Base-by-base conservation (phyloP, 805 yeast species). In the Monosporozyma aerobia region DNA sequence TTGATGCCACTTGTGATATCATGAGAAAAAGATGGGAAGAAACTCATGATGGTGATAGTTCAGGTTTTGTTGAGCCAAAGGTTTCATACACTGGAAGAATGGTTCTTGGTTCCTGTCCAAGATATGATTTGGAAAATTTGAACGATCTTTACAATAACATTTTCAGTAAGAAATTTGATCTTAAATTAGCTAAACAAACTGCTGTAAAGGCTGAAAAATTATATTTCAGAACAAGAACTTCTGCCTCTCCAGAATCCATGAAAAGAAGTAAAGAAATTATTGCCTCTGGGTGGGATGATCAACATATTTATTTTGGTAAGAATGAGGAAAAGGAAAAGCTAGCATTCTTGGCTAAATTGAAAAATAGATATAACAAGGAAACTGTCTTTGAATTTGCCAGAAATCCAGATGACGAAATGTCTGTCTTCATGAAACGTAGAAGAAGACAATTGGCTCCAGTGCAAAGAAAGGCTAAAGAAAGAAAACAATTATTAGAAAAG, bases 311-410 rank as follows among this genome's bases (percentile, higher is more conserved):
- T 51, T 87, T 90, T 65, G 95, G 95, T 23, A 77, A 79, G 32
- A 88, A 88, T 63, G 66, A 77, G 51, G 96, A 87, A 59, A 77
- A 76, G 57, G 94, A 86, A 59, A 87, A 87, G 64, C 76, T 85
- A 27, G 77, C 70, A 44, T 83, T 94, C 62, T 75, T 94, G 57
- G 86, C 81, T 5, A 81, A 82, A 60, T 72, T 94, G 55, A 80
- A 81, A 54, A 78, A 87, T 59, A 76, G 97, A 64, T 68, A 74
- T 44, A 74, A 81, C 49, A 85, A 87, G 61, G 98, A 94, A 65
- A 94, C 99, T 0, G 97, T 94, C 3, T 94, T 94, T 66, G 99
- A 94, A 69, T 85, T 90, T 69, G 79, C 82, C 55, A 80, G 83
- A 62, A 73, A 76, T 50, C 77, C 75, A 49, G 87, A 83, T 58